phyloP scores from a whole-genome alignment of 2,329 filamentous ascomycete species.

The Xylariales sp. region DNA sequence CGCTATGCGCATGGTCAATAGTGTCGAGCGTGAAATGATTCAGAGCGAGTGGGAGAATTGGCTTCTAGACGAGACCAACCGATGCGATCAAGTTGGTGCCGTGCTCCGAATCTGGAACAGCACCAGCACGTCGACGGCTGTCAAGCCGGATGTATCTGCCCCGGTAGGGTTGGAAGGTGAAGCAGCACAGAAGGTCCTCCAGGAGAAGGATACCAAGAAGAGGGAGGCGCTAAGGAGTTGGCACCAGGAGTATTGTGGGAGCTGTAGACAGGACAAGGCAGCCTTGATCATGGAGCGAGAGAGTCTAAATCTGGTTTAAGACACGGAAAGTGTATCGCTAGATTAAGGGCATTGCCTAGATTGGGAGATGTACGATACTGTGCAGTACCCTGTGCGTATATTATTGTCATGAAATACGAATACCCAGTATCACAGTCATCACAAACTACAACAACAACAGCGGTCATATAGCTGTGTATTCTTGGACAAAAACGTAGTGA shows the following conservation, averaged over 20 bases:
- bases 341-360: too few species aligned
- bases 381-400: too few species aligned
- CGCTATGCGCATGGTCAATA: slow-evolving; percentile 84
- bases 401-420: too few species aligned
- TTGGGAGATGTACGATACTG: too few species aligned
- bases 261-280: slow-evolving; percentile 44
- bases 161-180: slow-evolving; percentile 14
- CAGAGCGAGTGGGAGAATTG: slow-evolving; percentile 91
- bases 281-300: slow-evolving; percentile 21
- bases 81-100: slow-evolving; percentile 61
- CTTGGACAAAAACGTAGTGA: too few species aligned
- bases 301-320: slow-evolving; percentile 12
- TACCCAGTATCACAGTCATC: too few species aligned
- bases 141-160: slow-evolving; percentile 3
- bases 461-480: too few species aligned
- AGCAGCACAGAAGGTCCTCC: slow-evolving; percentile 25
- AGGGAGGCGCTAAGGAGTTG: slow-evolving; percentile 37
- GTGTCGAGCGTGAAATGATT: slow-evolving; percentile 80
- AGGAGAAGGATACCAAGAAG: slow-evolving; percentile 21
- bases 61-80: slow-evolving; percentile 71
- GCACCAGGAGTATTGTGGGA: slow-evolving; percentile 52
- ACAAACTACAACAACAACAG: too few species aligned
- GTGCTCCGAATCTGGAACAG: slow-evolving; percentile 33
- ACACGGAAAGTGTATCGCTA: too few species aligned
- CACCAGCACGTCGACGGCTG: slow-evolving; percentile 8